Conservation (phyloP, 768 basidiomycete genomes). For the Suillus fuscotomentosus region DNA sequence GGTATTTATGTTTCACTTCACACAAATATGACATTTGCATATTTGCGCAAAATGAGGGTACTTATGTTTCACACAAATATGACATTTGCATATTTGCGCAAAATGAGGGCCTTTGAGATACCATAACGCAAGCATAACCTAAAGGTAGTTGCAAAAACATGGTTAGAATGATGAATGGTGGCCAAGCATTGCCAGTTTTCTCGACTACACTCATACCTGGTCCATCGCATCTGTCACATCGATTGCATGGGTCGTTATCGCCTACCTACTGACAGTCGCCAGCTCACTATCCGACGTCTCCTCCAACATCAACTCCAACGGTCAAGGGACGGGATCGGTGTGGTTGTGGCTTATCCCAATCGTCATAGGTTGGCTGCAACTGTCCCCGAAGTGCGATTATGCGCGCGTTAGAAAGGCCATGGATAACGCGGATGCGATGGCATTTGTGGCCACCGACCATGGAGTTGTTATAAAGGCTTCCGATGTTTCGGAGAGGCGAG, state of each 20-base stretch:
- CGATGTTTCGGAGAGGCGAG: background rate
- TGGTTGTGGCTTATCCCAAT: constrained; percentile 46
- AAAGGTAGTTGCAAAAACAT: too few species aligned
- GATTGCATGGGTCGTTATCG: constrained; percentile 44
- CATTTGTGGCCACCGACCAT: constrained; percentile 21
- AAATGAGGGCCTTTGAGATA: too few species aligned
- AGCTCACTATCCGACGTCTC: constrained; percentile 21
- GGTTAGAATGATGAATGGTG: constrained; percentile 42
- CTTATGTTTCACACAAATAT: too few species aligned
- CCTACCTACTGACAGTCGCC: constrained; percentile 40
- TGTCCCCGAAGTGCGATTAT: constrained; percentile 40
- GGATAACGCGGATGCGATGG: constrained; percentile 25
- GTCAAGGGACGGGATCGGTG: constrained; percentile 37
- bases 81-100: too few species aligned
- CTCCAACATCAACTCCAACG: constrained; percentile 28
- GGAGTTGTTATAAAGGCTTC: constrained; percentile 1
- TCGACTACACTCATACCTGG: constrained; percentile 42
- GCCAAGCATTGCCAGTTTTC: constrained; percentile 28
- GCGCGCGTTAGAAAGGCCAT: constrained; percentile 29
- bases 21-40: too few species aligned
- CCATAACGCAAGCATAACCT: too few species aligned
- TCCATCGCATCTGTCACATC: constrained; percentile 37
- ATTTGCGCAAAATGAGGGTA: too few species aligned
- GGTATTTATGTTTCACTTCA: too few species aligned
- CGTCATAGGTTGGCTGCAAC: constrained; percentile 39